Base-by-base conservation (phyloP, 1,139 yeast genomes). In the Kurtzmaniella quercitrusa region DNA sequence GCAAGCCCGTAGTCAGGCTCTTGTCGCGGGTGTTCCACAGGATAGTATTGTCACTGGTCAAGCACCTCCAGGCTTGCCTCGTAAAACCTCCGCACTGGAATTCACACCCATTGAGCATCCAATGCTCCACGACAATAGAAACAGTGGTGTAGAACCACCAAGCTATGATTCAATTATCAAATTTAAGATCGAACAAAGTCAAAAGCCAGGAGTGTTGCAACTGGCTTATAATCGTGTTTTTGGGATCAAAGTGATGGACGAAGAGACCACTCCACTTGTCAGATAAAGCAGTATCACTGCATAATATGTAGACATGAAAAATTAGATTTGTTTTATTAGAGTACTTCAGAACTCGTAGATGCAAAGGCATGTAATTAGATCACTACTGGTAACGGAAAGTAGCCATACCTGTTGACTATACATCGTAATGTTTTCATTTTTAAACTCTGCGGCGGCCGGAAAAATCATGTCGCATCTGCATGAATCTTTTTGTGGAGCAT, bases 111-210 rank as follows among this genome's bases (percentile, higher is more conserved):
- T 52, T 15, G 20, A 50, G 20, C 52, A 53, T 40, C 37, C 58
- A 21, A 49, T 57, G 43, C 54, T 60, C 16, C 51, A 61, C 8
- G 69, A 70, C 2, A 61, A 54, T 21, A 21, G 23, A 26, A 26
- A 26, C 12, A 16, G 34, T 43, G 74, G 68, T 43, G 66, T 68
- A 40, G 69, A 69, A 44, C 75, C 75, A 15, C 75, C 75, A 3
- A 39, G 59, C 2, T 60, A 61, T 38, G 67, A 67, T 11, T 63
- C 57, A 34, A 59, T 69, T 21, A 51, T 57, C 41, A 51, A 56
- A 42, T 66, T 50, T 50, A 69, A 69, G 48, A 42, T 59, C 15
- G 40, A 47, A 3, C 56, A 64, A 46, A 35, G 47, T 20, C 42
- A 47, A 42, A 46, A 45, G 33, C 57, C 59, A 5, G 43, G 43